Evolutionary conservation across 2,329 filamentous ascomycete species (phyloP).

Genomic region (Ceratocystis huliohia): DNA sequence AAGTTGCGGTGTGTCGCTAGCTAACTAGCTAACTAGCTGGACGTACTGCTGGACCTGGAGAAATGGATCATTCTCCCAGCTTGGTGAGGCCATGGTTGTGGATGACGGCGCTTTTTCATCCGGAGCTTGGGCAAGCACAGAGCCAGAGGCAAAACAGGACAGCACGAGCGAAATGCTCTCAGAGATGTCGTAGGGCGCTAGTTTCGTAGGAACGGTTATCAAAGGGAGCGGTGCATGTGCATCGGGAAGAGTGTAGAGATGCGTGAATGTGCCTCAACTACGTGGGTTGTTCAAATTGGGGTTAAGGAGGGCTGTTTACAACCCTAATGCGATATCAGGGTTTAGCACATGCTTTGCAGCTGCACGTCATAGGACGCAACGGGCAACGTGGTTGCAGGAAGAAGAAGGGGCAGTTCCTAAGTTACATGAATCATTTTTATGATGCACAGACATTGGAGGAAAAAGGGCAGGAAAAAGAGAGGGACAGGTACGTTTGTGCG

Average conservation of each 20-base stretch:
- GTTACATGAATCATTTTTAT: conserved; percentile 1
- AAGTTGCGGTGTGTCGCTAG: neutral
- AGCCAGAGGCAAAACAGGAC: neutral
- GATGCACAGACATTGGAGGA: neutral
- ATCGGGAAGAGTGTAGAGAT: neutral
- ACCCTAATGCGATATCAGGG: neutral
- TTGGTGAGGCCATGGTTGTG: conserved; percentile 52
- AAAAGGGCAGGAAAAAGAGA: neutral
- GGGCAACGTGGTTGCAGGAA: neutral
- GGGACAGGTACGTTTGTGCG: neutral
- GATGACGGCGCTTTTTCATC: conserved; percentile 12
- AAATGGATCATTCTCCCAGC: conserved; percentile 56
- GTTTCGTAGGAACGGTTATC: too few species aligned
- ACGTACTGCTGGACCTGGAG: conserved; percentile 58
- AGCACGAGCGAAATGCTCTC: neutral
- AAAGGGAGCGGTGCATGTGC: too few species aligned
- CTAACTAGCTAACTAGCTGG: neutral
- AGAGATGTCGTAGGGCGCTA: neutral
- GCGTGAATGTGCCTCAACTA: neutral
- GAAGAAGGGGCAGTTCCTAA: neutral
- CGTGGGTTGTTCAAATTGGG: neutral
- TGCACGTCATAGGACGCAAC: neutral
- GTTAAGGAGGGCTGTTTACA: neutral
- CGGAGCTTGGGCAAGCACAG: conserved; percentile 7
- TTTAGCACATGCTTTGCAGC: neutral